A percentile compares a stretch with the other conserved stretches of the same genome.
Conservation (phyloP, 1,284 basidiomycete genomes). For the Sporisorium graminicola region DNA sequence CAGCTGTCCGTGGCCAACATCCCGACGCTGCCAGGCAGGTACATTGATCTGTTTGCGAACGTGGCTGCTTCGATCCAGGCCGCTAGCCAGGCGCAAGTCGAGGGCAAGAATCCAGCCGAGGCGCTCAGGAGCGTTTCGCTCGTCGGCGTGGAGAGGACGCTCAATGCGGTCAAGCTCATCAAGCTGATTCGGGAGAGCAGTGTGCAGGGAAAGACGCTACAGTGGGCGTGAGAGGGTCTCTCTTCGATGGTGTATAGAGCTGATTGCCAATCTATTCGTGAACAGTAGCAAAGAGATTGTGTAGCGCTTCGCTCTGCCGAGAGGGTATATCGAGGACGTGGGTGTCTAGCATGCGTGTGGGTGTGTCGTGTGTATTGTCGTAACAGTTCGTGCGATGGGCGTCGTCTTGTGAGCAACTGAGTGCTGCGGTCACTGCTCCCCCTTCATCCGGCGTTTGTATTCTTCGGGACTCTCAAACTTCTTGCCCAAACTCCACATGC, state of each 20-base stretch:
- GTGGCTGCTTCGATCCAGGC: slow-evolving; percentile 57
- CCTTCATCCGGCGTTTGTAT: slow-evolving; percentile 56
- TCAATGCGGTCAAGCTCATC: slow-evolving; percentile 57
- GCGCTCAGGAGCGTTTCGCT: slow-evolving; percentile 36
- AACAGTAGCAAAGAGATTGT: not conserved
- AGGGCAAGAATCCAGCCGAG: slow-evolving; percentile 23
- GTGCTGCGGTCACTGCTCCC: slow-evolving; percentile 1
- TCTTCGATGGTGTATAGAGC: not conserved
- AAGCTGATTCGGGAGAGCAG: slow-evolving; percentile 56
- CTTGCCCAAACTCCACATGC: slow-evolving; percentile 61
- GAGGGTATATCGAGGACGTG: not conserved
- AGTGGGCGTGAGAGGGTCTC: slow-evolving; percentile 22
- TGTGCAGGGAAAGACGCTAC: slow-evolving; percentile 51
- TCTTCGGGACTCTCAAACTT: slow-evolving; percentile 61
- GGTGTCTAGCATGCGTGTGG: too few relatives aligned
- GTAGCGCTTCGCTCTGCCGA: not conserved
- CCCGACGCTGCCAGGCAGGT: slow-evolving; percentile 64
- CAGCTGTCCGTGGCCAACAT: slow-evolving; percentile 53
- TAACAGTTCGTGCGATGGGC: not conserved
- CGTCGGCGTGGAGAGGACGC: slow-evolving; percentile 52
- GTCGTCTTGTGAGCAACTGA: not conserved
- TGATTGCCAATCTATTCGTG: slow-evolving; percentile 2
- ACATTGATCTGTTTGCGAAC: slow-evolving; percentile 63
- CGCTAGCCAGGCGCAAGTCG: slow-evolving; percentile 33
- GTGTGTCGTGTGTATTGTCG: not conserved